phyloP scores from a whole-genome alignment of 2,329 filamentous ascomycete species.

The Neonectria hederae region DNA sequence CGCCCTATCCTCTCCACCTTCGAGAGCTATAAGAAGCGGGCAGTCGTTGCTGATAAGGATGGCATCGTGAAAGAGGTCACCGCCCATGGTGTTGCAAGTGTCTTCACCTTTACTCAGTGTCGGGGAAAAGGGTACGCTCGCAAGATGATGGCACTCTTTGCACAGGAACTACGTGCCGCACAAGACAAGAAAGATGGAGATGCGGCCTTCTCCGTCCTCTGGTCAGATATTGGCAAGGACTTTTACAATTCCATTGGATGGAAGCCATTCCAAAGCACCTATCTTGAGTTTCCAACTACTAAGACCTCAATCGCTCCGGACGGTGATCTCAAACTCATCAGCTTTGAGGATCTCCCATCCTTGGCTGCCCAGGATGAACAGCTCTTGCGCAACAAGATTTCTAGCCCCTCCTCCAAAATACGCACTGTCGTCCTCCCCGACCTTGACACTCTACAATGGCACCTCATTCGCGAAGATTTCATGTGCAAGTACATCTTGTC shows the following conservation, averaged over 20 bases:
- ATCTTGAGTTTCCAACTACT: slow-evolving; percentile 67
- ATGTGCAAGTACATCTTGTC: slow-evolving; percentile 72
- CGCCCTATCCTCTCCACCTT: slow-evolving; percentile 70
- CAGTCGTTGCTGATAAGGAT: slow-evolving; percentile 54
- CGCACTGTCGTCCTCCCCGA: slow-evolving; percentile 48
- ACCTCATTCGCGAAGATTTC: slow-evolving; percentile 80
- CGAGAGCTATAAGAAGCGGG: slow-evolving; percentile 70
- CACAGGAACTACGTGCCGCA: slow-evolving; percentile 47
- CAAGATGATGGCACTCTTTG: slow-evolving; percentile 77
- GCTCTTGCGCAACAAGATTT: slow-evolving; percentile 65
- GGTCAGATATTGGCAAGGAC: slow-evolving; percentile 84
- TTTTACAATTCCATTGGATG: slow-evolving; percentile 85
- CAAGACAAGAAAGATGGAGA: slow-evolving; percentile 45
- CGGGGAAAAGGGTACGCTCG: slow-evolving; percentile 80
- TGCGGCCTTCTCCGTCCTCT: slow-evolving; percentile 78
- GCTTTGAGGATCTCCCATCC: slow-evolving; percentile 66
- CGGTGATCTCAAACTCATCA: slow-evolving; percentile 56
- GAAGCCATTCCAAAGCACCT: slow-evolving; percentile 76
- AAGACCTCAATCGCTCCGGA: slow-evolving; percentile 42
- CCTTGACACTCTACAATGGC: slow-evolving; percentile 61
- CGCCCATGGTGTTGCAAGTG: slow-evolving; percentile 80
- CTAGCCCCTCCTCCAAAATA: slow-evolving; percentile 43
- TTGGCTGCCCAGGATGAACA: slow-evolving; percentile 73
- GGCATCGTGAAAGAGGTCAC: slow-evolving; percentile 60
- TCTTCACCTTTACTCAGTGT: slow-evolving; percentile 76